These are phyloP conservation scores for Abrus precatorius DNA, from an alignment of 306 rosid genomes.

Conservation along the genomic window DNA sequence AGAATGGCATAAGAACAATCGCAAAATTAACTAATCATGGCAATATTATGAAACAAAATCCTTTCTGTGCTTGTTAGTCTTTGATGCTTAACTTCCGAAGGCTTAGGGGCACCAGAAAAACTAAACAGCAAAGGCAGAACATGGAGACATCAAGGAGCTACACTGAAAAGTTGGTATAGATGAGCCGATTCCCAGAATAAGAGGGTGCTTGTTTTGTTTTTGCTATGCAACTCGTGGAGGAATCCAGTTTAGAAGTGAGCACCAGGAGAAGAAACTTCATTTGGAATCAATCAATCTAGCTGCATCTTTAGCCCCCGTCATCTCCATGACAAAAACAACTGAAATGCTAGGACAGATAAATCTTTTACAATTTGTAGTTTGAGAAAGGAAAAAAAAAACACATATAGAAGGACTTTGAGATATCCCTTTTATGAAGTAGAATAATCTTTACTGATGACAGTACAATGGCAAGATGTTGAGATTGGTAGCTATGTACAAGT, in stretches of 20 bases:
- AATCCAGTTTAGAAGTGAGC: conserved; percentile 39
- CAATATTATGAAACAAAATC: conserved; percentile 35
- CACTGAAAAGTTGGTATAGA: background rate
- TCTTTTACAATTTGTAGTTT: background rate
- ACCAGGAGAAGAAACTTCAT: conserved; percentile 38
- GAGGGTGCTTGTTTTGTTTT: conserved; percentile 30
- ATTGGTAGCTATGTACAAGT: conserved; percentile 18
- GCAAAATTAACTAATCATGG: conserved; percentile 24
- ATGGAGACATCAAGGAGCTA: conserved; percentile 38
- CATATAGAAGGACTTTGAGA: conserved; percentile 20
- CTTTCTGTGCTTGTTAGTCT: conserved; percentile 44
- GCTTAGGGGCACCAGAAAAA: conserved; percentile 19
- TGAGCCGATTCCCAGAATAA: conserved; percentile 18
- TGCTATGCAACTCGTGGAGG: conserved; percentile 42
- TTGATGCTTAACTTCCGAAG: conserved; percentile 40
- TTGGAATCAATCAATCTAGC: conserved; percentile 41
- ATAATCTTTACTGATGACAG: background rate
- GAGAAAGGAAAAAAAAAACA: background rate
- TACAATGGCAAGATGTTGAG: background rate
- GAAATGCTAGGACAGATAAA: conserved; percentile 43
- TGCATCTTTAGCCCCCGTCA: conserved; percentile 51
- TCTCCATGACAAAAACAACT: conserved; percentile 48
- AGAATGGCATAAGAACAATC: conserved; percentile 44
- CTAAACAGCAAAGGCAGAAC: conserved; percentile 48
- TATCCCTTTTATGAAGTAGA: conserved; percentile 18